These are phyloP conservation scores for Komagataella mondaviorum DNA, from an alignment of 805 yeast genomes.

Conservation along the genomic window DNA sequence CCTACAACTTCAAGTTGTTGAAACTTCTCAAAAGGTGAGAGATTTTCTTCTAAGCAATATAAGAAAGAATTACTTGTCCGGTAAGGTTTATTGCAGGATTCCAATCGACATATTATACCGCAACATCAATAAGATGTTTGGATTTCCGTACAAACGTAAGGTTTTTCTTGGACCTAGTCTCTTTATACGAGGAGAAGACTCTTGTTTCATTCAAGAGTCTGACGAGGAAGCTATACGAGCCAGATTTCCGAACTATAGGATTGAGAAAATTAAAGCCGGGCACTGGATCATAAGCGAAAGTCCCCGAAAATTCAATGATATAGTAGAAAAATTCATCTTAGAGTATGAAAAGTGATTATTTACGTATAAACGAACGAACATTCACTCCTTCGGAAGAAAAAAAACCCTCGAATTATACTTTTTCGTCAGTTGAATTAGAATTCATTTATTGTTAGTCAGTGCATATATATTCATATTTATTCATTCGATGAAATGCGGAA, in stretches of 20 bases:
- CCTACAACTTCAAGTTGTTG: slow-evolving; percentile 43
- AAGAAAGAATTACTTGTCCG: slow-evolving; percentile 18
- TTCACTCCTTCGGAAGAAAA: too few species aligned
- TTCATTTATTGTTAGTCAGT: background rate
- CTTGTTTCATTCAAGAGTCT: slow-evolving; percentile 21
- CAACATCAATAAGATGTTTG: slow-evolving; percentile 48
- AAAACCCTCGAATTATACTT: background rate
- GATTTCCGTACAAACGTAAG: slow-evolving; percentile 34
- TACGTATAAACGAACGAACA: background rate
- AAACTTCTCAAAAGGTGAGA: slow-evolving; percentile 42
- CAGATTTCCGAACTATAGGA: slow-evolving; percentile 52
- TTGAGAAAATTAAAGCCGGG: slow-evolving; percentile 63
- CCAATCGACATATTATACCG: slow-evolving; percentile 58
- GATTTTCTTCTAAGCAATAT: slow-evolving; percentile 67
- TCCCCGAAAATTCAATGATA: slow-evolving; percentile 55
- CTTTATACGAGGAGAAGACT: slow-evolving; percentile 64
- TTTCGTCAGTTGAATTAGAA: background rate
- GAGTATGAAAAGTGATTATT: background rate
- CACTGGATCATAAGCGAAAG: slow-evolving; percentile 89
- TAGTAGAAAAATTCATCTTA: slow-evolving; percentile 35
- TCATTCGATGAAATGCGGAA: background rate
- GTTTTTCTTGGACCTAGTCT: slow-evolving; percentile 56
- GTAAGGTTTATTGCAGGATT: slow-evolving; percentile 27
- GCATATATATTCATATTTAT: background rate
- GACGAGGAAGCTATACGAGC: slow-evolving; percentile 4